A percentile compares a stretch with the other conserved stretches of the same genome.
Evolutionary conservation across 371 early-diverging fungal species (phyloP).

Genomic region (Syncephalis fuscata): DNA sequence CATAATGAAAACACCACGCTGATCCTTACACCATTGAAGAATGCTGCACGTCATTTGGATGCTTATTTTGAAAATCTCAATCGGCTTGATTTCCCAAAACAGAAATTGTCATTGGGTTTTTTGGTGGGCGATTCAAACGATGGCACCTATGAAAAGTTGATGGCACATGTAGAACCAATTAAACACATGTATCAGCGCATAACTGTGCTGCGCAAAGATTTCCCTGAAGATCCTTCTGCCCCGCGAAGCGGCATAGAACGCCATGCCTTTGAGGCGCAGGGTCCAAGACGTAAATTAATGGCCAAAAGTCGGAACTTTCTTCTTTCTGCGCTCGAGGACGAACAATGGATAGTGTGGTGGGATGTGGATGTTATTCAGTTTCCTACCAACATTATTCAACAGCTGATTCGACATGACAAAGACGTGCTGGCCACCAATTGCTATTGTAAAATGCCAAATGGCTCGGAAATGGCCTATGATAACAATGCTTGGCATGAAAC

Average conservation of each 20-base stretch:
- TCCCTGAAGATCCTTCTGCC: constrained; percentile 34
- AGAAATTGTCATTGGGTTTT: constrained; percentile 44
- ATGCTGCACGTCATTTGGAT: constrained; percentile 35
- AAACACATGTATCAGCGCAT: constrained; percentile 1
- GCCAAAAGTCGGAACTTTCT: constrained; percentile 38
- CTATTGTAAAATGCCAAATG: constrained; percentile 11
- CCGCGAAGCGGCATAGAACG: constrained; percentile 26
- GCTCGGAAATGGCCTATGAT: constrained; percentile 20
- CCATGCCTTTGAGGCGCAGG: constrained; percentile 33
- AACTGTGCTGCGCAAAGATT: constrained; percentile 26
- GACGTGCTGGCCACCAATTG: constrained; percentile 49
- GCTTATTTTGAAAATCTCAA: constrained; percentile 36
- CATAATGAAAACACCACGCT: no score
- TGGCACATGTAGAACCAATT: constrained; percentile 9
- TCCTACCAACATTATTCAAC: constrained; percentile 25
- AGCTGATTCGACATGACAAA: constrained; percentile 35
- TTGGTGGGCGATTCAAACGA: constrained; percentile 36
- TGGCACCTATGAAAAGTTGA: constrained; percentile 22
- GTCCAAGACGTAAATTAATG: constrained; percentile 33
- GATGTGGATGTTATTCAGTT: constrained; percentile 50
- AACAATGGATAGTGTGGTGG: constrained; percentile 55
- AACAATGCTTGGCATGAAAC: constrained; percentile 58
- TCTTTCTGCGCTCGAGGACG: constrained; percentile 29
- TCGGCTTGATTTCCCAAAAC: constrained; percentile 35
- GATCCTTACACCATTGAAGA: constrained; percentile 48